Evolutionary conservation across 331 rosid species (phyloP).

Genomic region (Acacia pycnantha): DNA sequence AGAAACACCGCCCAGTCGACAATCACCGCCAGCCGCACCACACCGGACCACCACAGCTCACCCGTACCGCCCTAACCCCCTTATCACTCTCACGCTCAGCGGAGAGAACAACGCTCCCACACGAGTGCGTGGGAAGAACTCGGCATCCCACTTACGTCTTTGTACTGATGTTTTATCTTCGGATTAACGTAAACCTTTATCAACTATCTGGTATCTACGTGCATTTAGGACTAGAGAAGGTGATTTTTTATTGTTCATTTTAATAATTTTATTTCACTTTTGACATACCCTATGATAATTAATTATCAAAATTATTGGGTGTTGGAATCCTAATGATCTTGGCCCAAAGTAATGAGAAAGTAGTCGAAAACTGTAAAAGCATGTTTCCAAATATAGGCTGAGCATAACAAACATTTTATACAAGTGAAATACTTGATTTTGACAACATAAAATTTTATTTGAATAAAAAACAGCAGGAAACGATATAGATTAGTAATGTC

Average conservation of each 20-base stretch:
- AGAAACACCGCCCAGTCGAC: fast-evolving
- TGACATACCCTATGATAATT: neutral
- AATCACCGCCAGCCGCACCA: too few relatives aligned
- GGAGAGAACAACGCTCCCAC: too few relatives aligned
- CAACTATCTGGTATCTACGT: too few relatives aligned
- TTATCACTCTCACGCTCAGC: too few relatives aligned
- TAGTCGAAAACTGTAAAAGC: neutral
- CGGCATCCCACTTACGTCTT: too few relatives aligned
- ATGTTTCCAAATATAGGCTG: neutral
- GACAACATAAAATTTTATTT: neutral
- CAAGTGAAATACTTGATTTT: neutral
- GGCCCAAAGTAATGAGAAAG: neutral
- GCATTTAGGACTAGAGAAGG: too few relatives aligned
- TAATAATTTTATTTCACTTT: neutral
- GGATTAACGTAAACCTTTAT: too few relatives aligned
- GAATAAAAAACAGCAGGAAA: neutral
- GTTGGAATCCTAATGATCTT: neutral
- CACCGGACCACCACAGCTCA: too few relatives aligned
- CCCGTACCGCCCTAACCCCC: too few relatives aligned
- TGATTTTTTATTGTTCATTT: too few relatives aligned
- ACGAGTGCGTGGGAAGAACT: too few relatives aligned
- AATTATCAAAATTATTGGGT: neutral
- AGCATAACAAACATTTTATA: neutral
- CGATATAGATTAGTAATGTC: neutral
- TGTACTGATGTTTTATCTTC: too few relatives aligned